Conservation (phyloP, 306 rosid species). For the Cercis canadensis region DNA sequence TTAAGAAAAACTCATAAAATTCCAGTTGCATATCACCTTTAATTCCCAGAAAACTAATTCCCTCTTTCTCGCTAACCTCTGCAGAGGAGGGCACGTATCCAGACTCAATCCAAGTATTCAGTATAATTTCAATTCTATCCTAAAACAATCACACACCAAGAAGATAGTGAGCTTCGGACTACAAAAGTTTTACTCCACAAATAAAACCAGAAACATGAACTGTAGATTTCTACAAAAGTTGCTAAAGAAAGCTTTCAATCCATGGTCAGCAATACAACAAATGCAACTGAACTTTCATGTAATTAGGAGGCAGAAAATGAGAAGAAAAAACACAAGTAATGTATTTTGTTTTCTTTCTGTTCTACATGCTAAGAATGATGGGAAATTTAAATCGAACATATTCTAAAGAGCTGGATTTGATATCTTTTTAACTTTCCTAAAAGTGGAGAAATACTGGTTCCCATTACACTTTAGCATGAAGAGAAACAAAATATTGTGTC, state of each 20-base stretch:
- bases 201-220: neutral
- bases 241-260: neutral
- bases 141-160: constrained; percentile 36
- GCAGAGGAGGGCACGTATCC: constrained; percentile 83
- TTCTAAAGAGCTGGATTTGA: neutral
- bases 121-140: constrained; percentile 93
- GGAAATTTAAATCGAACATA: neutral
- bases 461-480: constrained; percentile 18
- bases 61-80: constrained; percentile 85
- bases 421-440: neutral
- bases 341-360: too few relatives aligned
- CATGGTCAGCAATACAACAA: constrained; percentile 7
- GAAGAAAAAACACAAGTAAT: too few relatives aligned
- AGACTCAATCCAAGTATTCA: constrained; percentile 75
- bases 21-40: constrained; percentile 55
- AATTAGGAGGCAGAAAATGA: neutral
- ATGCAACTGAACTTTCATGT: constrained; percentile 1
- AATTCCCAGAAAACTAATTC: constrained; percentile 62
- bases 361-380: too few relatives aligned
- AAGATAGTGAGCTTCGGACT: neutral
- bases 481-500: too few relatives aligned
- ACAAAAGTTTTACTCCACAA: constrained; percentile 6
- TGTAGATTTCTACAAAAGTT: neutral
- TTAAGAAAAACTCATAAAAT: constrained; percentile 16
- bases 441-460: constrained; percentile 13